Evolutionary conservation across 805 yeast species (phyloP).

Genomic region (Pichia heedii): DNA sequence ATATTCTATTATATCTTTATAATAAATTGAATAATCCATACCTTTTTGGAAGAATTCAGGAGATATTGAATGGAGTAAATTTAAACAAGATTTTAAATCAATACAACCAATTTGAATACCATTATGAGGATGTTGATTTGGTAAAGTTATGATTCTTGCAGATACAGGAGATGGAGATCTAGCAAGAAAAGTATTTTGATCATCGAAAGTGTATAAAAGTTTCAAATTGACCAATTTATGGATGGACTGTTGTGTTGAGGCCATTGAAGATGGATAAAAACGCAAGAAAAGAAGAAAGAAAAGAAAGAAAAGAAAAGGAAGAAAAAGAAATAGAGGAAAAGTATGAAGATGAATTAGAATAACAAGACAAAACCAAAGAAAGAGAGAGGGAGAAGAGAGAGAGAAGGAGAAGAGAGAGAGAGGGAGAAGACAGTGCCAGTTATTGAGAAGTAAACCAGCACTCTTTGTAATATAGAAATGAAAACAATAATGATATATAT

Average conservation of each 20-base stretch:
- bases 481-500: too few relatives aligned
- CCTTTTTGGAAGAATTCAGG: constrained; percentile 36
- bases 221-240: constrained; percentile 26
- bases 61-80: constrained; percentile 36
- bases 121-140: constrained; percentile 33
- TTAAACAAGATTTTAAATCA: constrained; percentile 37
- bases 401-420: background rate
- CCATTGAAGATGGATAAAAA: background rate
- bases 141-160: constrained; percentile 34
- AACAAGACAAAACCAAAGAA: too few relatives aligned
- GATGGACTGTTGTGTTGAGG: constrained; percentile 8
- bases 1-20: constrained; percentile 42
- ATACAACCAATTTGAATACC: constrained; percentile 35
- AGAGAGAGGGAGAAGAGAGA: background rate
- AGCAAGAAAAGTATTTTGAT: constrained; percentile 34
- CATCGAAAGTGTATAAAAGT: constrained; percentile 35
- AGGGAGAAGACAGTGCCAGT: background rate
- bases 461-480: too few relatives aligned
- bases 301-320: background rate
- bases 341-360: too few relatives aligned
- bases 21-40: constrained; percentile 35
- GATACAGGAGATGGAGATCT: constrained; percentile 28
- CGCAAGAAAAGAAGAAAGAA: background rate
- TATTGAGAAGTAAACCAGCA: too few relatives aligned
- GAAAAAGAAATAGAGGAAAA: background rate